A percentile compares a stretch with the other conserved stretches of the same genome.
Conservation (phyloP, 1,284 basidiomycete species). For the Cutaneotrichosporon spelunceum region DNA sequence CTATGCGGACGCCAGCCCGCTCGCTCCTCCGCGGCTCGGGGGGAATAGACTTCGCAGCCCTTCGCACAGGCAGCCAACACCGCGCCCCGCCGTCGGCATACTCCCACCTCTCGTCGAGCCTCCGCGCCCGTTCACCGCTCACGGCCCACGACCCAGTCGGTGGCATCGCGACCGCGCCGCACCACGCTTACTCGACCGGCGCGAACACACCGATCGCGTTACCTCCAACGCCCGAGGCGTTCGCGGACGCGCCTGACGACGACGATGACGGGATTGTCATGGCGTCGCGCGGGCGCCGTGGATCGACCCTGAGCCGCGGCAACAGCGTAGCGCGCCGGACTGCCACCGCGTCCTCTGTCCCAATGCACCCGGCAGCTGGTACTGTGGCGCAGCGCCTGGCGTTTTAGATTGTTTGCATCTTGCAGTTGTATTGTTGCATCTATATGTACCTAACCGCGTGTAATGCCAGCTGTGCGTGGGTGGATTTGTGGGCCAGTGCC, state of each 20-base stretch:
- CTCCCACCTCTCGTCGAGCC: background rate
- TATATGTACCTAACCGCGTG: background rate
- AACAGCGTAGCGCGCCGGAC: background rate
- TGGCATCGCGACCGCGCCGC: background rate
- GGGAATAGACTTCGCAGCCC: slow-evolving; percentile 11
- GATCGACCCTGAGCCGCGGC: slow-evolving; percentile 5
- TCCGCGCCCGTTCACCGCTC: slow-evolving; percentile 16
- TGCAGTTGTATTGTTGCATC: slow-evolving; percentile 1
- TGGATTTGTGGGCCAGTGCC: background rate
- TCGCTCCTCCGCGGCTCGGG: slow-evolving; percentile 8
- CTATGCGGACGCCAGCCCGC: slow-evolving; percentile 8
- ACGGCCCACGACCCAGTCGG: slow-evolving; percentile 5
- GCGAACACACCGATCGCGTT: background rate
- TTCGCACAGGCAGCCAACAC: slow-evolving; percentile 1
- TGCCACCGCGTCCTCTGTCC: background rate
- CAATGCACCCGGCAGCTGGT: background rate
- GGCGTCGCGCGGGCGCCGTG: background rate
- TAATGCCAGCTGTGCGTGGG: background rate
- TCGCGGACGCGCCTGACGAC: slow-evolving; percentile 13
- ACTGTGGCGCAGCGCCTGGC: background rate
- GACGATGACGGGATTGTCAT: slow-evolving; percentile 13
- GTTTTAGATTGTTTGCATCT: background rate
- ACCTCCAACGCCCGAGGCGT: slow-evolving; percentile 7
- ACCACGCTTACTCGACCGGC: background rate
- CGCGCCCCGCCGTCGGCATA: slow-evolving; percentile 12